These are phyloP conservation scores for Sophora flavescens DNA, from an alignment of 306 rosid species.

Conservation along the genomic window DNA sequence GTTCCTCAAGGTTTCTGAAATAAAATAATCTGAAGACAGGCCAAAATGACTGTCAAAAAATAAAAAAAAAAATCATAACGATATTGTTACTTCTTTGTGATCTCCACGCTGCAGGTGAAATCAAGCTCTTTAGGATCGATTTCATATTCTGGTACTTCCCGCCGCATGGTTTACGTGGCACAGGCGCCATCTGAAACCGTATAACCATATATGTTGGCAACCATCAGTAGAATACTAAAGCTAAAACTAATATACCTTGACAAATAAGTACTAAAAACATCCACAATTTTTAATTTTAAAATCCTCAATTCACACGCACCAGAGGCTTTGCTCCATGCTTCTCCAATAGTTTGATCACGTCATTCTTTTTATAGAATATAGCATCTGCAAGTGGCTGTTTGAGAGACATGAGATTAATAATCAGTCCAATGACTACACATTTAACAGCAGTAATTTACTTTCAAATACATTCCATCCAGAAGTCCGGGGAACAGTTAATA, in stretches of 20 bases:
- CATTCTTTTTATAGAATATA: conserved; percentile 67
- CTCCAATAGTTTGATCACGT: conserved; percentile 86
- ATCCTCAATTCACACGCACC: conserved; percentile 58
- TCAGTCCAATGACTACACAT: conserved; percentile 30
- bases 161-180: conserved; percentile 82
- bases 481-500: conserved; percentile 19
- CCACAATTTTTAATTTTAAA: conserved; percentile 54
- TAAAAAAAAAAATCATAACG: not conserved
- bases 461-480: conserved; percentile 36
- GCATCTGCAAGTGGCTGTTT: conserved; percentile 98
- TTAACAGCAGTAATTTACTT: not conserved
- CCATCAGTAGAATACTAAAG: conserved; percentile 34
- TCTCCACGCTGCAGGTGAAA: conserved; percentile 77
- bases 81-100: conserved; percentile 70
- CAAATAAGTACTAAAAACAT: conserved; percentile 40
- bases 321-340: conserved; percentile 88
- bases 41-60: not conserved
- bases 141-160: conserved; percentile 96
- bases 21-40: conserved; percentile 15
- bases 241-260: conserved; percentile 30
- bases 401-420: conserved; percentile 34
- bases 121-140: conserved; percentile 88
- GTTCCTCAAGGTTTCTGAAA: conserved; percentile 24
- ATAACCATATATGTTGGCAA: conserved; percentile 39
- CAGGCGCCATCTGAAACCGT: conserved; percentile 73